Evolutionary conservation across 106 monocot species (phyloP).

Genomic region (Gastrodia elata): DNA sequence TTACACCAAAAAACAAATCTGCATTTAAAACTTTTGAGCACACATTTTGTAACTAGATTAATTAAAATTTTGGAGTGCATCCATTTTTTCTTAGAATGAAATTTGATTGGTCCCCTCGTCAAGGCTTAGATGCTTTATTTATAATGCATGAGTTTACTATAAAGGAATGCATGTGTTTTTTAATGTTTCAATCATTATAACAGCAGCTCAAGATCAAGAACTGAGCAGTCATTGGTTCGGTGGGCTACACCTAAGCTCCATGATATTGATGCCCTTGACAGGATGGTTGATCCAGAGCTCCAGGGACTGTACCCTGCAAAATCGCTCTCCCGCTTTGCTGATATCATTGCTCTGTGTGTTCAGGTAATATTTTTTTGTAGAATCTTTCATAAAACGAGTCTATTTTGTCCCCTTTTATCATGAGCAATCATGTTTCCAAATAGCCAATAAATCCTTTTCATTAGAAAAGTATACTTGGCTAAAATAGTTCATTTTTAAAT

Average conservation of each 20-base stretch:
- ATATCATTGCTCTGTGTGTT: constrained; percentile 50
- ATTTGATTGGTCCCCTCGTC: too few relatives aligned
- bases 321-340: constrained; percentile 53
- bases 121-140: too few relatives aligned
- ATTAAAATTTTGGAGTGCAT: too few relatives aligned
- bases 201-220: constrained; percentile 18
- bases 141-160: too few relatives aligned
- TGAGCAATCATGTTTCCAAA: neutral
- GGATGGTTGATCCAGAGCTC: constrained; percentile 51
- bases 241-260: constrained; percentile 68
- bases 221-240: constrained; percentile 50
- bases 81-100: too few relatives aligned
- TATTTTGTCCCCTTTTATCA: neutral
- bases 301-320: constrained; percentile 54
- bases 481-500: neutral
- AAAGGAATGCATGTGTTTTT: neutral
- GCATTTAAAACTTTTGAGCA: neutral
- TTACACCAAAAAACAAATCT: too few relatives aligned
- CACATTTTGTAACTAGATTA: neutral
- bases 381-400: neutral
- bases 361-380: constrained; percentile 18
- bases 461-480: neutral
- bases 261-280: constrained; percentile 54
- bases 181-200: neutral
- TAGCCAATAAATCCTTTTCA: neutral